Percentiles rank a stretch among this genome's conserved stretches.
These are phyloP conservation scores for Hansenula anomala DNA, from an alignment of 1,139 yeast genomes.

Conservation along the genomic window DNA sequence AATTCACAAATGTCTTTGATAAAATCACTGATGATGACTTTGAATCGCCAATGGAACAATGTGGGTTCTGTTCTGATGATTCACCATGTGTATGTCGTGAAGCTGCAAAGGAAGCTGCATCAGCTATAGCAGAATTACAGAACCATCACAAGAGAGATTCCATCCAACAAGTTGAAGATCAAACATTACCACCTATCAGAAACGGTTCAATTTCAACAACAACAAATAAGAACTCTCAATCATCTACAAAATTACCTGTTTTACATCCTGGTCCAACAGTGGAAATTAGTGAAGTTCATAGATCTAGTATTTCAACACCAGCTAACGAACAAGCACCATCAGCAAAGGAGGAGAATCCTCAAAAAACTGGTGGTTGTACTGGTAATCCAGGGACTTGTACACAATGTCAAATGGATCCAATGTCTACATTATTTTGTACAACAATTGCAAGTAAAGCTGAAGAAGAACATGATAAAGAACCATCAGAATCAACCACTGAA, in stretches of 20 bases:
- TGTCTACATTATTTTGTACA: conserved; percentile 85
- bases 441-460: conserved; percentile 62
- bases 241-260: conserved; percentile 39
- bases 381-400: conserved; percentile 86
- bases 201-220: not conserved
- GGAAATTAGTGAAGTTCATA: conserved; percentile 28
- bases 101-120: conserved; percentile 53
- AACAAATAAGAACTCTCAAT: not conserved
- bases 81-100: conserved; percentile 92
- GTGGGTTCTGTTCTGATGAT: conserved; percentile 92
- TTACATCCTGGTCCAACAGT: conserved; percentile 66
- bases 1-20: conserved; percentile 21
- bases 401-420: conserved; percentile 82
- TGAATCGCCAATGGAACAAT: conserved; percentile 61
- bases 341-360: too few species aligned
- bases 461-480: conserved; percentile 14
- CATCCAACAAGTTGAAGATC: conserved; percentile 4
- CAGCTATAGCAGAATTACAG: conserved; percentile 22
- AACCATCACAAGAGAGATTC: conserved; percentile 19
- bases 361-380: conserved; percentile 49
- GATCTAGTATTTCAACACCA: conserved; percentile 18
- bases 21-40: conserved; percentile 27
- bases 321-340: conserved; percentile 3
- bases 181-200: conserved; percentile 20
- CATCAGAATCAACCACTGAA: conserved; percentile 1